Evolutionary conservation across 2,329 filamentous ascomycete genomes (phyloP).

Genomic region (Botryotinia narcissicola): DNA sequence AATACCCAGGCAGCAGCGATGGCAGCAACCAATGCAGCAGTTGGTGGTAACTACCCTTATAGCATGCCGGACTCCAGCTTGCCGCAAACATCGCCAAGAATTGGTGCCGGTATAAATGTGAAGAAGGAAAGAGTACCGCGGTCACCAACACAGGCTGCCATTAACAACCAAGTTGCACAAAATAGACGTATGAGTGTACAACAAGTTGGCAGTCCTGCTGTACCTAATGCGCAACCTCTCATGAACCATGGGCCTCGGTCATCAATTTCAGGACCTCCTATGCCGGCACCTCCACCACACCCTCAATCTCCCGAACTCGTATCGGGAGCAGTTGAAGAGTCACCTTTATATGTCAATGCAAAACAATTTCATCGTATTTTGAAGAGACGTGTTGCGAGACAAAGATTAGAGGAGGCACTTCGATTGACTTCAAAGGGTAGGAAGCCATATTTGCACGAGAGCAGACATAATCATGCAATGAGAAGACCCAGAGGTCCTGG

Average conservation of each 20-base stretch:
- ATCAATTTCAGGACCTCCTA: conserved; percentile 58
- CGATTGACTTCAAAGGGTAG: conserved; percentile 91
- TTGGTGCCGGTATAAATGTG: conserved; percentile 56
- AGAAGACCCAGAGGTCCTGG: conserved; percentile 88
- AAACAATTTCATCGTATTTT: conserved; percentile 98
- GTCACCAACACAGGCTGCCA: conserved; percentile 65
- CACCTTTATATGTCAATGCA: conserved; percentile 94
- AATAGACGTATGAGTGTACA: conserved; percentile 67
- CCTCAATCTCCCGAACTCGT: conserved; percentile 79
- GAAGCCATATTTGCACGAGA: conserved; percentile 96
- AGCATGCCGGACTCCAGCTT: conserved; percentile 68
- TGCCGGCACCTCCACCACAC: conserved; percentile 59
- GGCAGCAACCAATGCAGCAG: conserved; percentile 86
- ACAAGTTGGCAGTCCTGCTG: conserved; percentile 66
- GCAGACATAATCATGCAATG: conserved; percentile 97
- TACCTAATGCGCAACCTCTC: conserved; percentile 70
- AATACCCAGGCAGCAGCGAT: conserved; percentile 77
- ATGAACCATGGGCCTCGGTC: conserved; percentile 64
- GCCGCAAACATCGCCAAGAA: conserved; percentile 72
- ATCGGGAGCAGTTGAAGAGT: conserved; percentile 73
- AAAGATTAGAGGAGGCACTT: conserved; percentile 89
- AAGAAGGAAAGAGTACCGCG: conserved; percentile 75
- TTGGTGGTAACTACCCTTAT: conserved; percentile 75
- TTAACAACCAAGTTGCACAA: conserved; percentile 59
- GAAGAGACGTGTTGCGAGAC: conserved; percentile 87